Evolutionary conservation across 2,329 filamentous ascomycete species (phyloP).

Genomic region (Ophiocordyceps unilateralis): DNA sequence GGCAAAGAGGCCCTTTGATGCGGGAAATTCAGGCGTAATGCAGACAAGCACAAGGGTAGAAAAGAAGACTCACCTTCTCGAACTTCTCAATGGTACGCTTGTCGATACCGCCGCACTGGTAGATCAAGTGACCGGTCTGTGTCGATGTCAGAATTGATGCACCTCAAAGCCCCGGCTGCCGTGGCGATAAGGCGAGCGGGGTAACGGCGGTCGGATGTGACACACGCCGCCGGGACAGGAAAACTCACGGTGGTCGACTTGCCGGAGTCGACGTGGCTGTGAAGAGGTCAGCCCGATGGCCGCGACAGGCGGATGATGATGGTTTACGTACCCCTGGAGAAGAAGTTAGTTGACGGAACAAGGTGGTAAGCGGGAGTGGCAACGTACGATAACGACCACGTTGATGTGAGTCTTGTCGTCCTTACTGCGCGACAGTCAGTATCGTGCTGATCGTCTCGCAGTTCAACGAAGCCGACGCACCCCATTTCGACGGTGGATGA

Average conservation of each 20-base stretch:
- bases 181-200: constrained; percentile 4
- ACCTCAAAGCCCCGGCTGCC: constrained; percentile 2
- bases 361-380: background rate
- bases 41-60: background rate
- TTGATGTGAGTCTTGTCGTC: constrained; percentile 92
- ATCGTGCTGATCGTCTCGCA: background rate
- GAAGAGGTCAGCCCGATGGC: constrained; percentile 8
- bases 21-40: background rate
- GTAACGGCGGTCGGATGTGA: constrained; percentile 1
- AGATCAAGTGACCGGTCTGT: constrained; percentile 81
- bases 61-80: constrained; percentile 68
- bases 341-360: constrained; percentile 5
- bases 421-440: constrained; percentile 44
- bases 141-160: constrained; percentile 8
- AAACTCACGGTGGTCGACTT: constrained; percentile 88
- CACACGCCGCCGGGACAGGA: constrained; percentile 3
- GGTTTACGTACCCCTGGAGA: constrained; percentile 11
- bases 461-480: constrained; percentile 6
- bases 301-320: constrained; percentile 12
- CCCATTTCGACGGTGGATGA: constrained; percentile 19
- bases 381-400: constrained; percentile 77
- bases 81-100: constrained; percentile 99
- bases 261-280: constrained; percentile 91
- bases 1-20: background rate
- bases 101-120: constrained; percentile 99